phyloP scores from a whole-genome alignment of 345 rosid species.

The Corymbia maculata region DNA sequence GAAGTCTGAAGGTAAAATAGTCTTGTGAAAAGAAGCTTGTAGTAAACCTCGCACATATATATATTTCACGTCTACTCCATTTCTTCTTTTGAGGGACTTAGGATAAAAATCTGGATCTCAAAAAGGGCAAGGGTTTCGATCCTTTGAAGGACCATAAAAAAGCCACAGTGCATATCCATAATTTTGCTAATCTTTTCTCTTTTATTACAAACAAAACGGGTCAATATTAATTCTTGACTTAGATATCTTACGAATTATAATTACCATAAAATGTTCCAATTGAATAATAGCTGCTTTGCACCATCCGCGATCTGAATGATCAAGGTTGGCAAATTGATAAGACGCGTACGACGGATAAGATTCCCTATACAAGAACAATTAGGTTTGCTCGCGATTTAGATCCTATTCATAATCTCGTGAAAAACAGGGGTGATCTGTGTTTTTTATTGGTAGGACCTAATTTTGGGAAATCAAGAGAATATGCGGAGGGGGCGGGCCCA shows the following conservation, averaged over 20 bases:
- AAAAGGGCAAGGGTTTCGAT: neutral
- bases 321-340: too few species aligned
- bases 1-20: neutral
- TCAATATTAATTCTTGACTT: too few species aligned
- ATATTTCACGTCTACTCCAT: too few species aligned
- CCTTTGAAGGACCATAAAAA: neutral
- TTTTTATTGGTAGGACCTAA: neutral
- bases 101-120: neutral
- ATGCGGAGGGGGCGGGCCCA: neutral
- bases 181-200: accelerated
- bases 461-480: neutral
- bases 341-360: too few species aligned
- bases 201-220: accelerated
- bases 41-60: neutral
- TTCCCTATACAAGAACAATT: neutral
- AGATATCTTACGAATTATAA: too few species aligned
- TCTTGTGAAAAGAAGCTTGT: neutral
- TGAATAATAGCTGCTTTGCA: too few species aligned
- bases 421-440: neutral
- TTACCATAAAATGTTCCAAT: too few species aligned
- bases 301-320: too few species aligned
- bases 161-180: accelerated
- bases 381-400: neutral
- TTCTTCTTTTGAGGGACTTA: accelerated
- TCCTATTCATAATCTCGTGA: neutral